Conservation (phyloP, 164 flowering plant genomes). For the Sextonia rubra region DNA sequence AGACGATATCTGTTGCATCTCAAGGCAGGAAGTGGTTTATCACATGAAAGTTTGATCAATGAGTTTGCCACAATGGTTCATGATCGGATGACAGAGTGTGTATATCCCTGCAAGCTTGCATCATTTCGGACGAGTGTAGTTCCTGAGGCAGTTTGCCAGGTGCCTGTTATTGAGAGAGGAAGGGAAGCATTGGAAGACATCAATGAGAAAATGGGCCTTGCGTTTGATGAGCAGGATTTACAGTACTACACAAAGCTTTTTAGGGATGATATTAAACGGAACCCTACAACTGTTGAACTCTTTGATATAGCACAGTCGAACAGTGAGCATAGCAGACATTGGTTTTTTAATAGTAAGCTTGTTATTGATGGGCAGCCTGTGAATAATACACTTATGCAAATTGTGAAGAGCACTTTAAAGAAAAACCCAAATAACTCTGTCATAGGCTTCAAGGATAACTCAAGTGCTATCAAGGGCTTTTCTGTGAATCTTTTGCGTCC, state of each 20-base stretch:
- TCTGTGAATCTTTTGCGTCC: constrained; percentile 61
- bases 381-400: constrained; percentile 75
- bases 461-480: constrained; percentile 91
- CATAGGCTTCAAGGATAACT: constrained; percentile 93
- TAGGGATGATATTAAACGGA: constrained; percentile 72
- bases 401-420: constrained; percentile 81
- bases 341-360: constrained; percentile 93
- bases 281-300: constrained; percentile 87
- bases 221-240: constrained; percentile 93
- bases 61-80: constrained; percentile 83
- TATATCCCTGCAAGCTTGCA: constrained; percentile 54
- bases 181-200: constrained; percentile 80
- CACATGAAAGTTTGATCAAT: constrained; percentile 42
- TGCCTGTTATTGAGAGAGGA: constrained; percentile 86
- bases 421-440: constrained; percentile 91
- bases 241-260: constrained; percentile 78
- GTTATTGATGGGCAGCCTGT: constrained; percentile 70
- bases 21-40: constrained; percentile 26
- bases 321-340: constrained; percentile 93
- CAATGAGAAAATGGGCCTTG: constrained; percentile 82
- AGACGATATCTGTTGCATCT: constrained; percentile 67
- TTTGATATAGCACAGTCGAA: constrained; percentile 98
- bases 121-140: constrained; percentile 62
- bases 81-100: constrained; percentile 92
- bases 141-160: constrained; percentile 60